Evolutionary conservation across 352 stramenopile species (phyloP).

Genomic region (Pythium insidiosum): DNA sequence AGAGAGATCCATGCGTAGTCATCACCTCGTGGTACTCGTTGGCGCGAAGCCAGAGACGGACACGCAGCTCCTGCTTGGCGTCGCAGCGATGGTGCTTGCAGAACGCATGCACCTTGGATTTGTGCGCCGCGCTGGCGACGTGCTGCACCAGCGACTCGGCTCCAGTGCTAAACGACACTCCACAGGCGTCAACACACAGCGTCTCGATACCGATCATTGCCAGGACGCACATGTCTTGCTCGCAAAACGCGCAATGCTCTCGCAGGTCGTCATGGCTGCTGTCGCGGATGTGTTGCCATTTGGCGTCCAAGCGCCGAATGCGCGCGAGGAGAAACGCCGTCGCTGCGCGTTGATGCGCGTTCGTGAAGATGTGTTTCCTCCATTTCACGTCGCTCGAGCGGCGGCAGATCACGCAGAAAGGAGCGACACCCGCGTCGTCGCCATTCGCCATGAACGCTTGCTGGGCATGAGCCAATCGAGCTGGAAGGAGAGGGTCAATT

Average conservation of each 20-base stretch:
- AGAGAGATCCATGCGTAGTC: constrained; percentile 9
- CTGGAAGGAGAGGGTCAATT: too few relatives aligned
- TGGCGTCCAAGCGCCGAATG: constrained; percentile 12
- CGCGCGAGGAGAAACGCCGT: constrained; percentile 29
- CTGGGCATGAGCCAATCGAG: too few relatives aligned
- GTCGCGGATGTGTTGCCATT: background rate
- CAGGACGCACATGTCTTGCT: constrained; percentile 15
- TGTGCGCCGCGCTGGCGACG: constrained; percentile 25
- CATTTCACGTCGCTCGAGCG: constrained; percentile 56
- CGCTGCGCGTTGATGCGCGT: constrained; percentile 36
- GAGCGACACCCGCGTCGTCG: too few relatives aligned
- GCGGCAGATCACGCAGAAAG: constrained; percentile 50
- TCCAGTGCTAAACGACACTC: too few relatives aligned
- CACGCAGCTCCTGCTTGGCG: constrained; percentile 21
- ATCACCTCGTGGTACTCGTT: constrained; percentile 15
- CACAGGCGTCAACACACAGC: too few relatives aligned
- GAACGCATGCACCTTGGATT: constrained; percentile 31
- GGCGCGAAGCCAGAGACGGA: too few relatives aligned
- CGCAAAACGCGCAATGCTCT: constrained; percentile 29
- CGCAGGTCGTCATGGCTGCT: background rate
- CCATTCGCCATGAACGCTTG: too few relatives aligned
- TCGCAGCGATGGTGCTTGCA: constrained; percentile 53
- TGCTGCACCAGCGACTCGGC: constrained; percentile 33
- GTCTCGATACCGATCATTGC: too few relatives aligned
- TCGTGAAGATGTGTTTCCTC: constrained; percentile 61